Base-by-base conservation (phyloP, 352 stramenopile genomes). In the Phytophthora aleatoria region DNA sequence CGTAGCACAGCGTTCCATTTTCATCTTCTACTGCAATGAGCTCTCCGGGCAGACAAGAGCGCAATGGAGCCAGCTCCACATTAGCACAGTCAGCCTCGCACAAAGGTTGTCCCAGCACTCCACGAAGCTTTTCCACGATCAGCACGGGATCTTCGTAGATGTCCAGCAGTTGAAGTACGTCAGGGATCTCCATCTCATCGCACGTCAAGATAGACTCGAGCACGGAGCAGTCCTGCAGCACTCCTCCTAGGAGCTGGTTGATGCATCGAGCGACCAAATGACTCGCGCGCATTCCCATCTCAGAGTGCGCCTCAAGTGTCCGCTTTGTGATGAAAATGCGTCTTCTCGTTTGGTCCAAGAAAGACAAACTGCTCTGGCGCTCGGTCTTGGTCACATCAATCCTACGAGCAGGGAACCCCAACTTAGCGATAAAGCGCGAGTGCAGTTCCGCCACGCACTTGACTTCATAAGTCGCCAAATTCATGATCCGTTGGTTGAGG, bases 121-220 rank as follows among this genome's bases (percentile, higher is more conserved):
- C 87, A 43, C 87, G 83, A 45, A 89, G 67, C 36, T 88, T 90
- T 48, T 93, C 85, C 2, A 77, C 70, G 47, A 91, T 91, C 42
- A 91, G 50, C 8, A 69, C 43, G 6, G 73, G 73, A 16, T 91
- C 79, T 69, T 89, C 80, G n/a, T 81, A 83, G 33, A 92, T 78
- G 57, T 87, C 72, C 50, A 94, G 70, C n/a, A 80, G 59, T 15
- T 74, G 63, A 7, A 94, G 61, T 6, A 90, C 63, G 3, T 74
- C 48, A 9, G 68, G 59, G 31, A 92, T 90, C 33, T 81, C 73
- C 8, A 67, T 50, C 36, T 80, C 58, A 13, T 91, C 71, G 24
- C 79, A 86, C 27, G 60, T 74, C 43, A 92, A 75, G 35, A 92
- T 79, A 1, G 81, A 92, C 42, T 92, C 84, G 5, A 94, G 48